Percentiles rank a stretch among this genome's conserved stretches.
These are phyloP conservation scores for Populus trichocarpa DNA, from an alignment of 441 rosid species.

Conservation along the genomic window DNA sequence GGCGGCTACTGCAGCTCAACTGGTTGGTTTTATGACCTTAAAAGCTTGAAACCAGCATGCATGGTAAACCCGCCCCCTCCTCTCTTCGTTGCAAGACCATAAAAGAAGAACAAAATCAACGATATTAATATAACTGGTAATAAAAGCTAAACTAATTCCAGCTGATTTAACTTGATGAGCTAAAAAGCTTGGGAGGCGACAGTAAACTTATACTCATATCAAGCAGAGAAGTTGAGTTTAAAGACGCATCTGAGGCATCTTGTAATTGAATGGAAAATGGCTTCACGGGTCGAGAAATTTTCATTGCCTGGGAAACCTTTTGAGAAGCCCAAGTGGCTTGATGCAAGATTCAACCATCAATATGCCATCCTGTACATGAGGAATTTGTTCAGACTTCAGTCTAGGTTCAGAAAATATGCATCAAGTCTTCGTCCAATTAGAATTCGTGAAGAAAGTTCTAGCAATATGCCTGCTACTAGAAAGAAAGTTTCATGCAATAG, in stretches of 20 bases:
- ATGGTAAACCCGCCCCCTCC: not conserved
- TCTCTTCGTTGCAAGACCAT: not conserved
- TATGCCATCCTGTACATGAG: not conserved
- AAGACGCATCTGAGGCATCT: not conserved
- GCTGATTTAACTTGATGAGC: not conserved
- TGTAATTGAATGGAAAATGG: not conserved
- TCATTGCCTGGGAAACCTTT: not conserved
- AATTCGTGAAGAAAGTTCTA: not conserved
- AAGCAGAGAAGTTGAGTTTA: not conserved
- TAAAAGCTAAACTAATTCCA: not conserved
- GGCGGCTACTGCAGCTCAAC: no score
- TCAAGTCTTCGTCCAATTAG: not conserved
- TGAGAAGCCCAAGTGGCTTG: not conserved
- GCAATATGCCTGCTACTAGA: not conserved
- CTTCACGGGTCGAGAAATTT: not conserved
- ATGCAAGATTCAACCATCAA: not conserved
- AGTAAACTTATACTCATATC: not conserved
- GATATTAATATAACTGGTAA: not conserved
- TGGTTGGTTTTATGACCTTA: not conserved
- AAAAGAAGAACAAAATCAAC: not conserved
- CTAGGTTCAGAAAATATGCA: not conserved
- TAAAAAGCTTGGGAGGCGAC: not conserved
- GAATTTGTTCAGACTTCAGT: not conserved
- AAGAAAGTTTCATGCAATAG: not conserved
- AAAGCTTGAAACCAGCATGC: not conserved